Conservation (phyloP, 2,329 filamentous ascomycete species). For the Dendryphion nanum region DNA sequence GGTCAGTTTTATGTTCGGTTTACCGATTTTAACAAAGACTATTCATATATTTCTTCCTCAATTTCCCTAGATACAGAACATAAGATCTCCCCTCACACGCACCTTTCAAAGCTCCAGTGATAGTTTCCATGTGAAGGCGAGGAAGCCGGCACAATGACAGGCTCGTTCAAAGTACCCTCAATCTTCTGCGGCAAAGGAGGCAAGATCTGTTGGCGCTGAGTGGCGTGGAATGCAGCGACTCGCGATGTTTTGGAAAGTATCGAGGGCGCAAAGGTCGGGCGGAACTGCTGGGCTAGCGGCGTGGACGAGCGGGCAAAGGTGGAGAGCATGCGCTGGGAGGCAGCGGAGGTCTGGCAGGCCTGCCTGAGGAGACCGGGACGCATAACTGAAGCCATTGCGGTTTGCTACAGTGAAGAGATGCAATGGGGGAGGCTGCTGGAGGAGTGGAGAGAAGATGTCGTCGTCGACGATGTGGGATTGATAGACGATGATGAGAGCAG, state of each 20-base stretch:
- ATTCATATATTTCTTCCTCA: no score
- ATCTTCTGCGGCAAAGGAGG: conserved; percentile 85
- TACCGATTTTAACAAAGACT: no score
- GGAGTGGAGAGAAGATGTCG: conserved; percentile 8
- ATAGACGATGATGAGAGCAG: conserved; percentile 1
- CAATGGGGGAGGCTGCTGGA: conserved; percentile 9
- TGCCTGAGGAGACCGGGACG: conserved; percentile 52
- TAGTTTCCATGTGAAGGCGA: conserved; percentile 86
- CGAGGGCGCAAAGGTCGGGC: conserved; percentile 42
- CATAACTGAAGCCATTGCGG: conserved; percentile 54
- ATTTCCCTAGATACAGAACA: neutral
- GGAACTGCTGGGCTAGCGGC: conserved; percentile 36
- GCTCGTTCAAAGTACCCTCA: conserved; percentile 81
- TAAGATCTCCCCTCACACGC: conserved; percentile 9
- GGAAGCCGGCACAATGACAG: conserved; percentile 69
- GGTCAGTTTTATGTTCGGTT: neutral
- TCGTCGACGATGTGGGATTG: conserved; percentile 5
- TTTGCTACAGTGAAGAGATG: conserved; percentile 3
- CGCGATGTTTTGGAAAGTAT: conserved; percentile 44
- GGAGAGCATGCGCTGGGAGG: conserved; percentile 46
- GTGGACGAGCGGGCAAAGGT: conserved; percentile 39
- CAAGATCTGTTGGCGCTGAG: conserved; percentile 70
- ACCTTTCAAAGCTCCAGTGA: conserved; percentile 95
- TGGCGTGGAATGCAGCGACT: conserved; percentile 83
- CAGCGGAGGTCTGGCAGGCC: conserved; percentile 39